phyloP scores from a whole-genome alignment of 2,329 filamentous ascomycete species.

The Sordariomycetes sp. region DNA sequence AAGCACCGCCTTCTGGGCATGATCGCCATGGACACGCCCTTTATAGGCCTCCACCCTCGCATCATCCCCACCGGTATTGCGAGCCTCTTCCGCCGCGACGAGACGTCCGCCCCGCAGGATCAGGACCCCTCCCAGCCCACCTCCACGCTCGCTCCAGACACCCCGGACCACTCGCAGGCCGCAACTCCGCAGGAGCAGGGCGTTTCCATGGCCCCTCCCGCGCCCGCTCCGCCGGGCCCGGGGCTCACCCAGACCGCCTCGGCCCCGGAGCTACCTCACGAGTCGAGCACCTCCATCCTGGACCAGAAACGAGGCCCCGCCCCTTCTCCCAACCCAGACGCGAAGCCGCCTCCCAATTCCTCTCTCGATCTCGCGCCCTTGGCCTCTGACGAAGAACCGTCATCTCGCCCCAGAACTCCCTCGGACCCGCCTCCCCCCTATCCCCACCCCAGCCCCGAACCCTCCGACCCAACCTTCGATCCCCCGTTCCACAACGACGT shows the following conservation, averaged over 20 bases:
- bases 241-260: not conserved
- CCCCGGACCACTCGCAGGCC: not conserved
- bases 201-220: not conserved
- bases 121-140: not conserved
- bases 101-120: not conserved
- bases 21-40: slow-evolving; percentile 76
- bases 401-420: not conserved
- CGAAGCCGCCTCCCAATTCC: not conserved
- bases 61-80: slow-evolving; percentile 73
- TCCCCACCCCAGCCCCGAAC: slow-evolving; percentile 8
- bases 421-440: not conserved
- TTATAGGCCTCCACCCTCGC: slow-evolving; percentile 80
- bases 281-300: not conserved
- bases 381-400: not conserved
- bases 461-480: slow-evolving; percentile 58
- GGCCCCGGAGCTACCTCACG: not conserved
- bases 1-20: slow-evolving; percentile 71
- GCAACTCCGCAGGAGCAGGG: not conserved
- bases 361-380: not conserved
- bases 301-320: not conserved
- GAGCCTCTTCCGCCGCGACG: slow-evolving; percentile 55
- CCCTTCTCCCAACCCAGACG: not conserved
- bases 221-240: not conserved
- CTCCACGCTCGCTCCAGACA: slow-evolving; percentile 12
- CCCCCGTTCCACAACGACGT: slow-evolving; percentile 68